Percentiles rank a stretch among this genome's conserved stretches.
Evolutionary conservation across 768 basidiomycete species (phyloP).

Genomic region (Gloeostereum incarnatum): DNA sequence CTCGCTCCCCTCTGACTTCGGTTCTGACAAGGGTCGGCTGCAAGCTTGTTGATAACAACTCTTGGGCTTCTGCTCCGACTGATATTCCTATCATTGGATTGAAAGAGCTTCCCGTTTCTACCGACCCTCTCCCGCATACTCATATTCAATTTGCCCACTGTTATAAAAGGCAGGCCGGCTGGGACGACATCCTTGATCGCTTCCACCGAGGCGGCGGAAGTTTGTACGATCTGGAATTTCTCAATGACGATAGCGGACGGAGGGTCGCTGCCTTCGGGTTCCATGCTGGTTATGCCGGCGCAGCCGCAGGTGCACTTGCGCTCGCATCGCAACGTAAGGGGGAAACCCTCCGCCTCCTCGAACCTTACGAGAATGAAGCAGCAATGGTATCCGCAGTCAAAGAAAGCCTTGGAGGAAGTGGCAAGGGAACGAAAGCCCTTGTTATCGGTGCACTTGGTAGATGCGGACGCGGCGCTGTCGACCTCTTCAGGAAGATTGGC

Average conservation of each 20-base stretch:
- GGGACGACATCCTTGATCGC: conserved; percentile 76
- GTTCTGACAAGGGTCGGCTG: conserved; percentile 70
- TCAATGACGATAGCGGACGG: conserved; percentile 73
- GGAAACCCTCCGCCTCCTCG: conserved; percentile 51
- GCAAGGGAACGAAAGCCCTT: conserved; percentile 70
- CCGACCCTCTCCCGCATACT: conserved; percentile 78
- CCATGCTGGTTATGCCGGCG: conserved; percentile 95
- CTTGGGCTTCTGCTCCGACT: conserved; percentile 77
- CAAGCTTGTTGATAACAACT: conserved; percentile 73
- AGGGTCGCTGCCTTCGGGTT: conserved; percentile 97
- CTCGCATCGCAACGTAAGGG: conserved; percentile 59
- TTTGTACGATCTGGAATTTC: conserved; percentile 93
- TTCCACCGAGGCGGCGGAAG: conserved; percentile 79
- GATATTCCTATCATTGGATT: conserved; percentile 82
- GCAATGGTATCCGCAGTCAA: conserved; percentile 77
- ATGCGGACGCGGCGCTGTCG: conserved; percentile 90
- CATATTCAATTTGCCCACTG: conserved; percentile 99
- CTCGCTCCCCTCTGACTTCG: neutral
- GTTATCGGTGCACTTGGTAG: conserved; percentile 94
- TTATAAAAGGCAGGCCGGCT: conserved; percentile 94
- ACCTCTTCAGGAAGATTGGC: conserved; percentile 90
- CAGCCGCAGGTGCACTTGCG: conserved; percentile 83
- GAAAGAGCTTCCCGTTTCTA: conserved; percentile 87
- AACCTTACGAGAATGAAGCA: conserved; percentile 75
- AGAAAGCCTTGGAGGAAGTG: conserved; percentile 51